A percentile compares a stretch with the other conserved stretches of the same genome.
phyloP scores from a whole-genome alignment of 148 eudicot genomes.

The Camellia granthamiana region DNA sequence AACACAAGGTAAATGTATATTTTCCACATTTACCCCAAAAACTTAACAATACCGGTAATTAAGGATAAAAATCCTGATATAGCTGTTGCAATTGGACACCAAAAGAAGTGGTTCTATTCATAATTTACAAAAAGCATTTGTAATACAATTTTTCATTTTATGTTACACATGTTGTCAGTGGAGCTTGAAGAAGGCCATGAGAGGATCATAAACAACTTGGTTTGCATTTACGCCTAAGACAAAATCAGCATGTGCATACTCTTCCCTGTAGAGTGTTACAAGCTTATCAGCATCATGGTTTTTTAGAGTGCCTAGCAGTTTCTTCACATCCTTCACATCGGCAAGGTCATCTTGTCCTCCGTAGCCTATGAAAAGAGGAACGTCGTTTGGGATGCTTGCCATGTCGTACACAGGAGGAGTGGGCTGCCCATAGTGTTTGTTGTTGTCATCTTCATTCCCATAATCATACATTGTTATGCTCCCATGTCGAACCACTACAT shows the following conservation, averaged over 20 bases:
- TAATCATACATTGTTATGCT: slow-evolving; percentile 42
- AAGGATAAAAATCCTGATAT: not conserved
- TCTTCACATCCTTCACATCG: slow-evolving; percentile 35
- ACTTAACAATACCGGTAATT: too few relatives aligned
- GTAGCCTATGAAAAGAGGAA: slow-evolving; percentile 40
- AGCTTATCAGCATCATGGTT: slow-evolving; percentile 31
- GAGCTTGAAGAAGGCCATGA: slow-evolving; percentile 34
- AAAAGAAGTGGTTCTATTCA: not conserved
- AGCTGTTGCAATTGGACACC: not conserved
- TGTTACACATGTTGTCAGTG: slow-evolving; percentile 14
- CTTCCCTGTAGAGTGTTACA: slow-evolving; percentile 12
- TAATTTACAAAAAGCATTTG: too few relatives aligned
- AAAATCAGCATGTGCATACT: slow-evolving; percentile 43
- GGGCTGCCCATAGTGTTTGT: slow-evolving; percentile 33
- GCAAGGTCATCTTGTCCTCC: slow-evolving; percentile 40
- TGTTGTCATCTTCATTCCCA: slow-evolving; percentile 26
- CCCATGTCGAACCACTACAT: slow-evolving; percentile 39
- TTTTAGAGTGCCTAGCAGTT: slow-evolving; percentile 21
- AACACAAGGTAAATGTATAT: too few relatives aligned
- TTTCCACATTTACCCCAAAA: not conserved
- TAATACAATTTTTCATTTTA: not conserved
- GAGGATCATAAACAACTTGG: slow-evolving; percentile 36
- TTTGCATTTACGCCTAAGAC: slow-evolving; percentile 31
- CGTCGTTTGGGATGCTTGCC: slow-evolving; percentile 29
- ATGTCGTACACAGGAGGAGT: slow-evolving; percentile 38